A percentile compares a stretch with the other conserved stretches of the same genome.
Evolutionary conservation across 345 rosid genomes (phyloP).

Genomic region (Cardamine occulta): DNA sequence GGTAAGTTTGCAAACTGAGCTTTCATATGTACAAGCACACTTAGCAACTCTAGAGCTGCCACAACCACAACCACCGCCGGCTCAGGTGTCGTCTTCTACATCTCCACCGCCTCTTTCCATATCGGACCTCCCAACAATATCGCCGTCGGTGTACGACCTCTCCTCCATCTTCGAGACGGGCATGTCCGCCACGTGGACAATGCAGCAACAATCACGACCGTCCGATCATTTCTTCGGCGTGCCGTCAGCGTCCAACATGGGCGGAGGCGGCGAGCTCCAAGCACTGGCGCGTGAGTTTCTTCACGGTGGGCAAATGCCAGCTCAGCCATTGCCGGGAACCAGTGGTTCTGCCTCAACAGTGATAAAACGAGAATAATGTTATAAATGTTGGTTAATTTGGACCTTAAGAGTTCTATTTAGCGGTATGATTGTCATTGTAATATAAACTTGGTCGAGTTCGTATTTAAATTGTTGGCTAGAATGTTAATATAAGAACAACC

Average conservation of each 20-base stretch:
- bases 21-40: slow-evolving; percentile 75
- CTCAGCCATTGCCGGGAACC: slow-evolving; percentile 41
- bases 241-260: slow-evolving; percentile 41
- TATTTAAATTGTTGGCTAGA: slow-evolving; percentile 25
- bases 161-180: slow-evolving; percentile 67
- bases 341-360: slow-evolving; percentile 29
- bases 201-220: slow-evolving; percentile 58
- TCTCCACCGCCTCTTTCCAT: slow-evolving; percentile 64
- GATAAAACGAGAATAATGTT: slow-evolving; percentile 39
- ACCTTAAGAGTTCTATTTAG: slow-evolving; percentile 20
- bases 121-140: slow-evolving; percentile 69
- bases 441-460: slow-evolving; percentile 24
- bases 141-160: slow-evolving; percentile 59
- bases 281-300: slow-evolving; percentile 71
- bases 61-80: slow-evolving; percentile 52
- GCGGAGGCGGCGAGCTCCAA: slow-evolving; percentile 68
- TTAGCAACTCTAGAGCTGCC: slow-evolving; percentile 67
- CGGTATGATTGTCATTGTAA: slow-evolving; percentile 17
- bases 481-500: slow-evolving; percentile 12
- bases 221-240: slow-evolving; percentile 58
- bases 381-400: slow-evolving; percentile 21
- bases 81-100: slow-evolving; percentile 42
- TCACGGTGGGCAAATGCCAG: slow-evolving; percentile 56
- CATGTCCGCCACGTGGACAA: slow-evolving; percentile 54
- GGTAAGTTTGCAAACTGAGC: slow-evolving; percentile 78